A percentile compares a stretch with the other conserved stretches of the same genome.
Conservation (phyloP, 257 asterid species). For the Solanum chmielewskii region DNA sequence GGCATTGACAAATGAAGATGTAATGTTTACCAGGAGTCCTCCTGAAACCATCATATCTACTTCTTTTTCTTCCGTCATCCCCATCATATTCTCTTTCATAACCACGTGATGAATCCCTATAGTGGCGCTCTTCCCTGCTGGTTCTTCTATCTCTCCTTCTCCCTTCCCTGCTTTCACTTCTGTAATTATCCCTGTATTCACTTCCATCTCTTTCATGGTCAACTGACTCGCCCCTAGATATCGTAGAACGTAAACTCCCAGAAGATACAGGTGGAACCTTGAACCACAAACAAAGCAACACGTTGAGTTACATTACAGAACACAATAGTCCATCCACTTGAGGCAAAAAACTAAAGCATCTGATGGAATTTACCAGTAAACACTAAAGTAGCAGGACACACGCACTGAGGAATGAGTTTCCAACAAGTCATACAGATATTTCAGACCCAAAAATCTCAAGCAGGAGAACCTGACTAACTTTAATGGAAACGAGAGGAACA, state of each 20-base stretch:
- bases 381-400: not conserved
- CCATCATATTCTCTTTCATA: constrained; percentile 33
- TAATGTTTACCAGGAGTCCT: constrained; percentile 55
- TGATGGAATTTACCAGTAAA: not conserved
- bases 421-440: not conserved
- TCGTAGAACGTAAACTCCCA: constrained; percentile 41
- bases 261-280: constrained; percentile 33
- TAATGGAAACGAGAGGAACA: not conserved
- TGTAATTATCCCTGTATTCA: constrained; percentile 29
- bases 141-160: constrained; percentile 31
- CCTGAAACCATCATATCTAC: constrained; percentile 48
- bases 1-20: not conserved
- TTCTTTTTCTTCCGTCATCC: constrained; percentile 52
- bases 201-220: constrained; percentile 40
- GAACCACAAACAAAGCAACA: constrained; percentile 2
- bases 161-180: constrained; percentile 26
- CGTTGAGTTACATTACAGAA: not conserved
- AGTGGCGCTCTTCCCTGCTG: constrained; percentile 43
- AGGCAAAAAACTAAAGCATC: not conserved
- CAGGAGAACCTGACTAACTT: not conserved
- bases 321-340: not conserved
- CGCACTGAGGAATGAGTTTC: not conserved
- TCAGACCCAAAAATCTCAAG: not conserved
- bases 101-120: constrained; percentile 45
- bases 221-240: constrained; percentile 34